Evolutionary conservation across 2,329 filamentous ascomycete genomes (phyloP), one percentile per base, ranked within the genome.

Genomic region (Fusarium pseudocircinatum): DNA sequence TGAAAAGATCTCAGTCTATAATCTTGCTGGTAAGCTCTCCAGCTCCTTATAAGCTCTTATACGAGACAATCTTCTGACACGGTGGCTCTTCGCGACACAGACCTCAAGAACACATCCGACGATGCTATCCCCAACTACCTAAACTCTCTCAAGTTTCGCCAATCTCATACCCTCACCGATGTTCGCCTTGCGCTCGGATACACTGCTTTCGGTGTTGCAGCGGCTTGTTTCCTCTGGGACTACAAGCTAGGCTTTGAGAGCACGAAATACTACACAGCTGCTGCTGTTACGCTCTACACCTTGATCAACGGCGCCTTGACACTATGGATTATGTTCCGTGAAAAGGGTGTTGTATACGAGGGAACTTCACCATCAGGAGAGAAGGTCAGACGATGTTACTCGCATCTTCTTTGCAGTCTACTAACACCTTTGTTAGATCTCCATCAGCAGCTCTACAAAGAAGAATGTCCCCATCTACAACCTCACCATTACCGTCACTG

Each of bases 81-180:
- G 54, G 70, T 78, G 77, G 75, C 77, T 75, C 70, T 60, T 72
- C 46, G 52, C 67, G 49, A 64, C 58, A 50, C 63, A 97, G 96
- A 98, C 82, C 92, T 99, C 73, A 98, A 98, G 84, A 97, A 96
- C 85, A 97, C 95, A 43, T 94, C 94, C 75, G 96, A 99, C 85
- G 96, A 99, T 84, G 94, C 95, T 64, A 92, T 99, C 68, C 91
- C 93, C 67, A 95, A 96, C 84, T 98, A 98, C 86, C 91, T 99
- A 72, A 96, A 94, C 83, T 93, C 91, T 37, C 91, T 98, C 81
- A 91, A 88, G 75, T 98, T 98, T 87, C 89, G 85, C 72, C 95
- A 97, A 83, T 91, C 93, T 73, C 92, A 98, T 84, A 88, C 84
- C 65, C 91, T 96, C 53, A 90, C 91, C 78, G 95, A 98, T 79